Conservation (phyloP, 2,329 filamentous ascomycete species). For the Beauveria asiatica region DNA sequence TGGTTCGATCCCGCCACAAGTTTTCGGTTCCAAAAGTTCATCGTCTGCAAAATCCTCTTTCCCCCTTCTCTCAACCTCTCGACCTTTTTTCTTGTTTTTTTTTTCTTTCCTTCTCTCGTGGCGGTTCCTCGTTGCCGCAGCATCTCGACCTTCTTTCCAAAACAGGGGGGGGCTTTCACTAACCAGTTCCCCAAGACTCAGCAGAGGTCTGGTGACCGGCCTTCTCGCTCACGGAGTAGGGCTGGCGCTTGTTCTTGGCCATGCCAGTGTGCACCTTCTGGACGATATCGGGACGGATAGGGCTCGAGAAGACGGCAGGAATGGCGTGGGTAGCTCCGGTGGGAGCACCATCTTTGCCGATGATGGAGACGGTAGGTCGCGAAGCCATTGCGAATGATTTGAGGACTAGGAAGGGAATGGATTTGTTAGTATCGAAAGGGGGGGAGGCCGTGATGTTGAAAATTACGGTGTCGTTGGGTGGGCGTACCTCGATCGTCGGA, state of each 20-base stretch:
- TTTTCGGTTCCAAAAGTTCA: neutral
- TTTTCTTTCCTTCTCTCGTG: neutral
- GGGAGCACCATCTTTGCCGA: slow-evolving; percentile 90
- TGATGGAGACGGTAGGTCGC: slow-evolving; percentile 94
- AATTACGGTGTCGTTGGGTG: neutral
- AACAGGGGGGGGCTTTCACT: slow-evolving; percentile 32
- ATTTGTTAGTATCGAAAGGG: neutral
- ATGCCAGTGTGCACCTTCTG: slow-evolving; percentile 98
- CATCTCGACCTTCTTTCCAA: neutral
- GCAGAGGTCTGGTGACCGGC: slow-evolving; percentile 99
- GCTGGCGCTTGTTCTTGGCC: slow-evolving; percentile 99
- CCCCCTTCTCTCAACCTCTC: neutral
- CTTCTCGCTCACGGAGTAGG: slow-evolving; percentile 99
- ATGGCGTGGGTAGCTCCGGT: slow-evolving; percentile 84
- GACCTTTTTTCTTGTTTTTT: neutral
- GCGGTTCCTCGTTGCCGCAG: neutral
- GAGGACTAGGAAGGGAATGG: slow-evolving; percentile 21
- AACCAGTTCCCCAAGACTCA: slow-evolving; percentile 99
- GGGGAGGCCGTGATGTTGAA: neutral
- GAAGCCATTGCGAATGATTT: slow-evolving; percentile 67
- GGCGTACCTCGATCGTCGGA: slow-evolving; percentile 32
- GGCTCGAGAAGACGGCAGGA: slow-evolving; percentile 92
- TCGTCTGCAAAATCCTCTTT: neutral
- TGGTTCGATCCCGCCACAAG: neutral
- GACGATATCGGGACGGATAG: slow-evolving; percentile 98